A percentile compares a stretch with the other conserved stretches of the same genome.
Conservation (phyloP, 768 basidiomycete genomes). For the Sporobolomyces pararoseus region DNA sequence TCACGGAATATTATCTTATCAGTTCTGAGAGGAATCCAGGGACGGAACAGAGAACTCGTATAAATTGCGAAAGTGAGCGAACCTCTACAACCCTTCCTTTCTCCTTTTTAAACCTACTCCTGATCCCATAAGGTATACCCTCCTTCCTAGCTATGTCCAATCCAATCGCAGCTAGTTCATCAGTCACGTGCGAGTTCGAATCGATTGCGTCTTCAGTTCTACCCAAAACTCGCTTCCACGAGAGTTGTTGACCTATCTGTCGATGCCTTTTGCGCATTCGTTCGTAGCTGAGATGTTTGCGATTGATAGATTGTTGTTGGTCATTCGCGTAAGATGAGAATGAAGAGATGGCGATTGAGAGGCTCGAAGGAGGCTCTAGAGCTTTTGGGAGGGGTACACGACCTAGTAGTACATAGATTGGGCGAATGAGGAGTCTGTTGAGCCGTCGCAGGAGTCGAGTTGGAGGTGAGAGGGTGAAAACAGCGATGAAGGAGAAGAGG, state of each 20-base stretch:
- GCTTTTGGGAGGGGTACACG: slow-evolving; percentile 5
- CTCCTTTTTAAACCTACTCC: slow-evolving; percentile 1
- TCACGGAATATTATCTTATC: background rate
- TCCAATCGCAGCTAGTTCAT: slow-evolving; percentile 26
- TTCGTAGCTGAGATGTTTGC: slow-evolving; percentile 20
- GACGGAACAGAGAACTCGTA: background rate
- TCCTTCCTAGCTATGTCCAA: slow-evolving; percentile 16
- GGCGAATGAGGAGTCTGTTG: background rate
- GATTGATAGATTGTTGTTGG: slow-evolving; percentile 5
- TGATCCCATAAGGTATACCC: slow-evolving; percentile 15
- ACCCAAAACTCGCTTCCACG: background rate
- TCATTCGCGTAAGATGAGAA: slow-evolving; percentile 12
- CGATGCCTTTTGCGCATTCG: slow-evolving; percentile 7
- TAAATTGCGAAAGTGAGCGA: background rate
- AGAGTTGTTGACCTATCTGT: background rate
- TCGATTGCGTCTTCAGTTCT: slow-evolving; percentile 16
- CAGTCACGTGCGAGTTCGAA: slow-evolving; percentile 18
- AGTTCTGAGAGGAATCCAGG: background rate
- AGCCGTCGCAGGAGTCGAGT: background rate
- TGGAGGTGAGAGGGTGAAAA: slow-evolving; percentile 2
- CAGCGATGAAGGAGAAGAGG: slow-evolving; percentile 22
- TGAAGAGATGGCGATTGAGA: slow-evolving; percentile 21
- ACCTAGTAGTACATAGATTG: background rate
- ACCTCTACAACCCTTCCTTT: slow-evolving; percentile 32
- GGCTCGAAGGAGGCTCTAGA: slow-evolving; percentile 16